Base-by-base conservation (phyloP, 2,329 filamentous ascomycete genomes). In the Podosphaera leucotricha region DNA sequence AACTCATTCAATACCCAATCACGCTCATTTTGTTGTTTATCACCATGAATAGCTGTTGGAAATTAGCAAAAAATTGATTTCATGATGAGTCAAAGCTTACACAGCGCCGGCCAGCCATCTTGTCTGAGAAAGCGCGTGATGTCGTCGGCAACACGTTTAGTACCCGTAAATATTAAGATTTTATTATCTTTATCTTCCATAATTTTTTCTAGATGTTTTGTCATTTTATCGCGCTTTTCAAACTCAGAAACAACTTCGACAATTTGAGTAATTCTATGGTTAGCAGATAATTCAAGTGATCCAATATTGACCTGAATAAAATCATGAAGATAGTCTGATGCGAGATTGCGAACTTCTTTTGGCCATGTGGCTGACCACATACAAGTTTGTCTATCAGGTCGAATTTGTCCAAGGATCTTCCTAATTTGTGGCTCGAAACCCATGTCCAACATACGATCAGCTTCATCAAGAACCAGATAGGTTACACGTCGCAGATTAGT, bases 321-420 rank as follows among this genome's bases (percentile, higher is more conserved):
- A 62, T 98, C 80, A 55, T 80, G 77, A 57, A 93, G 73, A 70
- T 90, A 94, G 61, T 94, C 86, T 43, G 77, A 68, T 45, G 86
- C 87, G 55, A 95, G 71, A 60, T 86, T 80, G 58, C 87, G 83
- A 54, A 98, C 87, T 63, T 95, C 87, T 72, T 94, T 94, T 58
- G 90, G 90, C 86, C 90, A 98, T 6, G 90, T 98, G 55, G 90
- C 90, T 48, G 90, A 98, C 84, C 87, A 98, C 85, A 98, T 93
- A 70, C 90, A 90, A 50, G 90, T 98, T 64, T 98, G 90, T 71
- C 90, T 80, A 62, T 98, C 90, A 44, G 90, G 90, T 55, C 90
- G 84, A 64, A 95, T 95, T 67, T 98, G 90, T 50, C 80, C 73
- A 54, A 98, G 86, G 53, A 98, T 95, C 70, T 95, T 95, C 68